Evolutionary conservation across 2,329 filamentous ascomycete species (phyloP).

Genomic region (Cladosporium sp.): DNA sequence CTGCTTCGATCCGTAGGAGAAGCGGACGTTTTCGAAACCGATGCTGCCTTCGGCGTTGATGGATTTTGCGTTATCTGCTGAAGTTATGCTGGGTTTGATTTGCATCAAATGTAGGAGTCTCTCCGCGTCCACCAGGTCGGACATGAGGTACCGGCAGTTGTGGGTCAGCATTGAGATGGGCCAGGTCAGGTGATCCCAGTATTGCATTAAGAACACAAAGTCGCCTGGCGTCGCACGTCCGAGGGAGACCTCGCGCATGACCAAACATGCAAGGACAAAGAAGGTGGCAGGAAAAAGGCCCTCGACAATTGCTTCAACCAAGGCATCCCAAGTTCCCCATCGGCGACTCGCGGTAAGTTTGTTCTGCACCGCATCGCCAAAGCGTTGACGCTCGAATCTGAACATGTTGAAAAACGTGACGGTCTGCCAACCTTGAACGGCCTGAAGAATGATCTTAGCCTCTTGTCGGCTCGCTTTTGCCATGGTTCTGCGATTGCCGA

Average conservation of each 20-base stretch:
- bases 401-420: slow-evolving; percentile 47
- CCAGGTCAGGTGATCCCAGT: slow-evolving; percentile 56
- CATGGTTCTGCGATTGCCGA: slow-evolving; percentile 26
- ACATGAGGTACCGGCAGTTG: slow-evolving; percentile 20
- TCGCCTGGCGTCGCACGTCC: slow-evolving; percentile 37
- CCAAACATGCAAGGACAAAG: slow-evolving; percentile 10
- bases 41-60: slow-evolving; percentile 48
- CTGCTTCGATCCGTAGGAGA: slow-evolving; percentile 52
- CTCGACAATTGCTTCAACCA: neutral
- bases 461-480: slow-evolving; percentile 41
- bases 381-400: slow-evolving; percentile 3
- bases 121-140: slow-evolving; percentile 59
- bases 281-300: neutral
- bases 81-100: slow-evolving; percentile 52
- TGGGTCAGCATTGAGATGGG: slow-evolving; percentile 46
- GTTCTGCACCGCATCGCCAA: slow-evolving; percentile 4
- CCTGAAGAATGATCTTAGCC: slow-evolving; percentile 35
- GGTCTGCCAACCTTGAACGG: slow-evolving; percentile 46
- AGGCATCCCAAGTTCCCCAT: neutral
- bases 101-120: slow-evolving; percentile 54
- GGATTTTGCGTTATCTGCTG: slow-evolving; percentile 42
- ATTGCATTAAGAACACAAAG: slow-evolving; percentile 61
- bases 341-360: slow-evolving; percentile 1
- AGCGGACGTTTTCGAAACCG: slow-evolving; percentile 51
- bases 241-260: slow-evolving; percentile 5